phyloP scores from a whole-genome alignment of 2,329 filamentous ascomycete species.

The Pseudogymnoascus verrucosus region DNA sequence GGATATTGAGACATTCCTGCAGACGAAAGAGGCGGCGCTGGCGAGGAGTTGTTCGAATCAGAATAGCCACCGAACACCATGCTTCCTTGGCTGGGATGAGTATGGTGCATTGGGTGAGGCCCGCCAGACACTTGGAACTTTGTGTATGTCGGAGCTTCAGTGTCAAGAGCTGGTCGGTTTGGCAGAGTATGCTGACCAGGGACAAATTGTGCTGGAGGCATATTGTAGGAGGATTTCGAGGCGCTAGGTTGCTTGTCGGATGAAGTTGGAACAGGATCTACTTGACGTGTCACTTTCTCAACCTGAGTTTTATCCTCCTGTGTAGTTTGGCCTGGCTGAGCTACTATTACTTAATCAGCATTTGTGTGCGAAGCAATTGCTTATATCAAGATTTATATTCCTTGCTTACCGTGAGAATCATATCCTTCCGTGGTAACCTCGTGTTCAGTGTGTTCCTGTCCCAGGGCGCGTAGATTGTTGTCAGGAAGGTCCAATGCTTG shows the following conservation, averaged over 20 bases:
- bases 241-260: conserved; percentile 19
- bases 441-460: background rate
- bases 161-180: conserved; percentile 13
- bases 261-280: conserved; percentile 1
- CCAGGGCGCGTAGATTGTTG: background rate
- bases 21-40: conserved; percentile 43
- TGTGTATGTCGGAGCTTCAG: conserved; percentile 15
- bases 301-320: background rate
- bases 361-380: background rate
- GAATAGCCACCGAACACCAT: conserved; percentile 48
- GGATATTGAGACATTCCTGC: conserved; percentile 32
- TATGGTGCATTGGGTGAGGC: conserved; percentile 37
- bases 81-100: conserved; percentile 47
- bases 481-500: conserved; percentile 2
- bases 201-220: conserved; percentile 34
- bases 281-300: conserved; percentile 7
- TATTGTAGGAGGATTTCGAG: conserved; percentile 31
- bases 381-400: background rate
- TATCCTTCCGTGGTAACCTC: background rate
- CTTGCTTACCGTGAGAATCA: background rate
- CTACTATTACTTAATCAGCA: background rate
- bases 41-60: conserved; percentile 50
- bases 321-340: background rate
- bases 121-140: conserved; percentile 11
- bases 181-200: conserved; percentile 15